These are phyloP conservation scores for Turritis glabra DNA, from an alignment of 345 rosid species.

Conservation along the genomic window DNA sequence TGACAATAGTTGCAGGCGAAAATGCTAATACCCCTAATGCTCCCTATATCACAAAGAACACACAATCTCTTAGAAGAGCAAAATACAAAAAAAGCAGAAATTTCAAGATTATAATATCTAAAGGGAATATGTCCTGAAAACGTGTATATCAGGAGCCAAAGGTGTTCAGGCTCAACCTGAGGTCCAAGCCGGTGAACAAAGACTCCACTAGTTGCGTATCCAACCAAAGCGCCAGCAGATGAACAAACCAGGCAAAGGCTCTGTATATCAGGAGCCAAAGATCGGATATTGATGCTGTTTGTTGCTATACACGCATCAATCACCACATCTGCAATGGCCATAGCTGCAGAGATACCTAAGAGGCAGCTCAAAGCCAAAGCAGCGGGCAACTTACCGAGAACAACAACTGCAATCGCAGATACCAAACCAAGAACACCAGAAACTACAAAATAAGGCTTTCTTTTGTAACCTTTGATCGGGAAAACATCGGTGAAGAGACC, in stretches of 20 bases:
- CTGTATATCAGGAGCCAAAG: slow-evolving; percentile 81
- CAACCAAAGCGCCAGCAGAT: slow-evolving; percentile 73
- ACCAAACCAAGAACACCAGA: slow-evolving; percentile 65
- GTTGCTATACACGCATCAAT: slow-evolving; percentile 88
- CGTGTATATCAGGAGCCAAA: not conserved
- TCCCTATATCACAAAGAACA: slow-evolving; percentile 46
- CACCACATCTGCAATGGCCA: slow-evolving; percentile 84
- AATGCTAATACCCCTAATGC: slow-evolving; percentile 67
- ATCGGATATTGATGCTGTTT: slow-evolving; percentile 58
- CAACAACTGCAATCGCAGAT: slow-evolving; percentile 56
- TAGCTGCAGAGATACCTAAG: slow-evolving; percentile 61
- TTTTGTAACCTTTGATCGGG: slow-evolving; percentile 62
- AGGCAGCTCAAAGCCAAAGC: slow-evolving; percentile 60
- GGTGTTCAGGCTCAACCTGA: slow-evolving; percentile 47
- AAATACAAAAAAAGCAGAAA: not conserved
- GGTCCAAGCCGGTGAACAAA: slow-evolving; percentile 70
- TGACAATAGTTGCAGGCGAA: slow-evolving; percentile 51
- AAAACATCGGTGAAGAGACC: slow-evolving; percentile 78
- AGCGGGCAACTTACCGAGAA: slow-evolving; percentile 49
- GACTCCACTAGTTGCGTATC: slow-evolving; percentile 72
- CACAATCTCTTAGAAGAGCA: not conserved
- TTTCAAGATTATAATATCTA: not conserved
- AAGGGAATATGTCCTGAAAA: not conserved
- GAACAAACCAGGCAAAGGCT: slow-evolving; percentile 80
- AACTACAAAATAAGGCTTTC: slow-evolving; percentile 69